Evolutionary conservation across 306 rosid species (phyloP).

Genomic region (Lupinus albus): DNA sequence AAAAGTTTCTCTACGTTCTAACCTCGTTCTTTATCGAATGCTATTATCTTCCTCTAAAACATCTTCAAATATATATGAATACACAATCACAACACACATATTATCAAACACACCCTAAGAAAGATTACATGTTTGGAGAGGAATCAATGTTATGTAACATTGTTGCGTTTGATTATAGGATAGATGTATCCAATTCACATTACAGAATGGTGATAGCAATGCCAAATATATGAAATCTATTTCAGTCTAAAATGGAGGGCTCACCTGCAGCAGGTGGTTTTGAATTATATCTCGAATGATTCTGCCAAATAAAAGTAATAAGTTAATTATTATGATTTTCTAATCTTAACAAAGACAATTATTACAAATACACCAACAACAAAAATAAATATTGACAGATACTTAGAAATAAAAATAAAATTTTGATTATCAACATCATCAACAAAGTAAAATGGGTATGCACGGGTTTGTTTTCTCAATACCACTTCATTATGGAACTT

Average conservation of each 20-base stretch:
- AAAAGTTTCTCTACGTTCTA: conserved; percentile 6
- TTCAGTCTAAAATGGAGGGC: conserved; percentile 39
- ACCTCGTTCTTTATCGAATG: conserved; percentile 13
- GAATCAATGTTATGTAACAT: conserved; percentile 1
- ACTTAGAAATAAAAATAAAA: not conserved
- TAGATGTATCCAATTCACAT: conserved; percentile 22
- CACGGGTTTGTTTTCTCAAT: conserved; percentile 16
- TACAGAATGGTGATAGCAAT: conserved; percentile 7
- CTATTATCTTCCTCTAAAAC: conserved; percentile 2
- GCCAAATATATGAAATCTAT: conserved; percentile 25
- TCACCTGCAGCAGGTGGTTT: conserved; percentile 94
- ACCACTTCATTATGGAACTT: conserved; percentile 29
- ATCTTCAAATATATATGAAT: not conserved
- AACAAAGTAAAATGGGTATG: conserved; percentile 23
- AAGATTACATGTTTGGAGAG: conserved; percentile 16
- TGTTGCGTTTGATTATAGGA: not conserved
- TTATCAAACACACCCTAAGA: conserved; percentile 11
- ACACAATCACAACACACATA: too few species aligned
- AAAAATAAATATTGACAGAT: not conserved
- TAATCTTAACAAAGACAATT: conserved; percentile 25
- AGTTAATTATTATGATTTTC: conserved; percentile 23
- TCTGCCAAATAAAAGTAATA: conserved; percentile 50
- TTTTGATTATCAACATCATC: conserved; percentile 11
- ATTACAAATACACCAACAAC: conserved; percentile 21
- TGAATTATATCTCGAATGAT: conserved; percentile 97